phyloP scores from a whole-genome alignment of 257 asterid species.

The Mentha longifolia region DNA sequence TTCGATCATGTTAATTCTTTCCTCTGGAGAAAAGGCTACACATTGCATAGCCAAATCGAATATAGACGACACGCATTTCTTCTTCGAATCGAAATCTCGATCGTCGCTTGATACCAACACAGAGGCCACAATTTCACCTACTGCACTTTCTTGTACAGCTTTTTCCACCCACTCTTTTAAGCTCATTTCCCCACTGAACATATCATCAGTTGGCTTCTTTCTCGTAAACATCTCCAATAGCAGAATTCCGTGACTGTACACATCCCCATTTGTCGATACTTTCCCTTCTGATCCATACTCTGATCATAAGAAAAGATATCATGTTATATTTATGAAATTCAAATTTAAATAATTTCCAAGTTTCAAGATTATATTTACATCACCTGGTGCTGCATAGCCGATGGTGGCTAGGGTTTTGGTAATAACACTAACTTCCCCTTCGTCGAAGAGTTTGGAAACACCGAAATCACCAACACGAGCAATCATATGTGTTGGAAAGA shows the following conservation, averaged over 20 bases:
- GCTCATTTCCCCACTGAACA: slow-evolving; percentile 2
- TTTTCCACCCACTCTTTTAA: too few relatives aligned
- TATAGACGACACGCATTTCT: too few relatives aligned
- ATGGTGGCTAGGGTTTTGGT: slow-evolving; percentile 39
- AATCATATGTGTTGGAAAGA: too few relatives aligned
- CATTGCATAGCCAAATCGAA: too few relatives aligned
- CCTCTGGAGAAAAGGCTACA: too few relatives aligned
- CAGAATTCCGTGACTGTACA: slow-evolving; percentile 25
- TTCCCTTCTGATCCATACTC: slow-evolving; percentile 35
- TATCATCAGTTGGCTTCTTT: neutral
- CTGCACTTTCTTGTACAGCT: too few relatives aligned
- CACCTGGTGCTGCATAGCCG: slow-evolving; percentile 46
- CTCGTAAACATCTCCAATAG: neutral
- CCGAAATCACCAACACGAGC: too few relatives aligned
- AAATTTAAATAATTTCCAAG: neutral
- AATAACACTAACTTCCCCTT: slow-evolving; percentile 28
- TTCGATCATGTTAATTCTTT: too few relatives aligned
- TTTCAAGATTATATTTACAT: neutral
- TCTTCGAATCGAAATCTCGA: too few relatives aligned
- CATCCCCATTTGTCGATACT: slow-evolving; percentile 29
- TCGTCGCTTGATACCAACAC: too few relatives aligned
- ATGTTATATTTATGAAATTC: neutral
- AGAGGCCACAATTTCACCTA: too few relatives aligned
- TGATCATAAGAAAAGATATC: neutral
- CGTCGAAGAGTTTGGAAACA: slow-evolving; percentile 37